phyloP scores from a whole-genome alignment of 352 stramenopile genomes.

The Pythium pectinolyticum region DNA sequence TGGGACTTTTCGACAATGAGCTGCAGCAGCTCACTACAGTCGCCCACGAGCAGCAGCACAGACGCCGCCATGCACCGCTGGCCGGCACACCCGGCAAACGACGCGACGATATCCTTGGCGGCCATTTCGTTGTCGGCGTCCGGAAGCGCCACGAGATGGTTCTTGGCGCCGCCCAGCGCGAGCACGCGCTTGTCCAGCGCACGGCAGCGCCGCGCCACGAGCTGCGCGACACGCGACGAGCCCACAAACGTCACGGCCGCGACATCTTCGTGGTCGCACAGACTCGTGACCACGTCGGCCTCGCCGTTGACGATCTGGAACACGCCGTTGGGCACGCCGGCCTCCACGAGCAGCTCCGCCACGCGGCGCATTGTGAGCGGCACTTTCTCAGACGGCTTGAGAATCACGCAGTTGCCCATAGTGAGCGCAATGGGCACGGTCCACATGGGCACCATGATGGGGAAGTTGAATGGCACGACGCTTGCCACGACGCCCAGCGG shows the following conservation, averaged over 20 bases:
- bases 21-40: slow-evolving; percentile 76
- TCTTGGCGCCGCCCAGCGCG: slow-evolving; percentile 96
- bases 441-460: slow-evolving; percentile 98
- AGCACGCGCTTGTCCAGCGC: slow-evolving; percentile 94
- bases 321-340: slow-evolving; percentile 93
- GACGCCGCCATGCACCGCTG: slow-evolving; percentile 97
- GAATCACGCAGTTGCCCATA: slow-evolving; percentile 95
- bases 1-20: slow-evolving; percentile 87
- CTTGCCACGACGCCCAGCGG: slow-evolving; percentile 91
- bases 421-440: slow-evolving; percentile 96
- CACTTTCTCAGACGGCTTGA: slow-evolving; percentile 98
- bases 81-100: slow-evolving; percentile 94
- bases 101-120: slow-evolving; percentile 94
- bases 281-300: slow-evolving; percentile 83
- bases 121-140: slow-evolving; percentile 93
- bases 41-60: slow-evolving; percentile 91
- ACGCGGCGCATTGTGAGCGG: slow-evolving; percentile 93
- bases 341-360: slow-evolving; percentile 85
- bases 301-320: slow-evolving; percentile 96
- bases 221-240: slow-evolving; percentile 90
- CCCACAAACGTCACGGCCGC: slow-evolving; percentile 95
- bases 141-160: slow-evolving; percentile 95
- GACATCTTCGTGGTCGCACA: slow-evolving; percentile 93
- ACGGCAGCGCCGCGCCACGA: slow-evolving; percentile 90
- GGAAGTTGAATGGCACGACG: slow-evolving; percentile 98